Evolutionary conservation across 23 red algal genomes (phyloP).

Genomic region (Rhodosorus marinus): DNA sequence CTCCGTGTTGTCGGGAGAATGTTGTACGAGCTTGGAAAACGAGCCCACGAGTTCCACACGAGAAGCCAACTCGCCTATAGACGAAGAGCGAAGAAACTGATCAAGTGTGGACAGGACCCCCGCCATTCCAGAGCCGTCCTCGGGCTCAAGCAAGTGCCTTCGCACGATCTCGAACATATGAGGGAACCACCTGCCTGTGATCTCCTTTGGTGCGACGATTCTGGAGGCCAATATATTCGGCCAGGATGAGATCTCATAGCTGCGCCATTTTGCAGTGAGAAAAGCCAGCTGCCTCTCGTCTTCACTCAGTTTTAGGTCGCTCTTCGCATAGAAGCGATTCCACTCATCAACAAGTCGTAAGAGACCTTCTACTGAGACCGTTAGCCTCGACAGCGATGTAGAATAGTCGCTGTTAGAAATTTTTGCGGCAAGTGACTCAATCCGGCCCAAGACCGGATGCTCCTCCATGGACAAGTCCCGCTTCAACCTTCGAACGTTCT

Average conservation of each 20-base stretch:
- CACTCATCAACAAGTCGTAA: slow-evolving; percentile 47
- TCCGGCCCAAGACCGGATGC: slow-evolving; percentile 36
- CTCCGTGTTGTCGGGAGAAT: not conserved
- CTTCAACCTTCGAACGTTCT: not conserved
- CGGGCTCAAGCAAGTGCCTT: not conserved
- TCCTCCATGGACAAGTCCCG: not conserved
- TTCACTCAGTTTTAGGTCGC: slow-evolving; percentile 2
- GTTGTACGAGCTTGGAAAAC: slow-evolving; percentile 12
- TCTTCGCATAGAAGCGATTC: slow-evolving; percentile 27
- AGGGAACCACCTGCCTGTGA: slow-evolving; percentile 17
- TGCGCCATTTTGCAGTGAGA: slow-evolving; percentile 21
- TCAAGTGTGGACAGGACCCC: slow-evolving; percentile 12
- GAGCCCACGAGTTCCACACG: slow-evolving; percentile 20
- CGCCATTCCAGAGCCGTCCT: not conserved
- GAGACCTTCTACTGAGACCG: slow-evolving; percentile 26
- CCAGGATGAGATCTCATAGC: slow-evolving; percentile 37
- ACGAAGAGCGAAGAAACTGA: slow-evolving; percentile 39
- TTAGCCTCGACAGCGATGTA: slow-evolving; percentile 18
- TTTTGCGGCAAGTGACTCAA: slow-evolving; percentile 7
- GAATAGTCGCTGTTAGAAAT: not conserved
- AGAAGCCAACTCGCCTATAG: slow-evolving; percentile 34
- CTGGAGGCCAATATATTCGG: slow-evolving; percentile 17
- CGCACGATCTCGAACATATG: slow-evolving; percentile 18
- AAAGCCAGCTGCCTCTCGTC: slow-evolving; percentile 4
- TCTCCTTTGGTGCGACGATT: no score